These are phyloP conservation scores for Paramecium bursaria DNA, from an alignment of 73 alveolate genomes.

Conservation along the genomic window DNA sequence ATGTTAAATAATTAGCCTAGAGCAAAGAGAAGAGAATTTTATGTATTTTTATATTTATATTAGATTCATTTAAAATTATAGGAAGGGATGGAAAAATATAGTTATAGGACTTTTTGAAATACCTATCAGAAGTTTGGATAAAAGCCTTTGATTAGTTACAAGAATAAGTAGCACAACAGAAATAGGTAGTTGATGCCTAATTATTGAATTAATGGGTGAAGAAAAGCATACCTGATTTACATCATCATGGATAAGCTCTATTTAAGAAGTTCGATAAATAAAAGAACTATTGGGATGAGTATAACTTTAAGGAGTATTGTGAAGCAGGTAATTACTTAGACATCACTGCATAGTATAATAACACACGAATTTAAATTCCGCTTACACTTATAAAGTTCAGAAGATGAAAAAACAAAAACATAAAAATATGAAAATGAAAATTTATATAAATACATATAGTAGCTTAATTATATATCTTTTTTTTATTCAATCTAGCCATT, in stretches of 20 bases:
- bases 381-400: not conserved
- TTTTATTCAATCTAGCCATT: conserved; percentile 48
- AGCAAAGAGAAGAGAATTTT: not conserved
- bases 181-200: not conserved
- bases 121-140: not conserved
- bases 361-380: not conserved
- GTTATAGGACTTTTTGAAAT: not conserved
- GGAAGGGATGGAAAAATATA: not conserved
- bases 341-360: not conserved
- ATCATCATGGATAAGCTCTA: not conserved
- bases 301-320: not conserved
- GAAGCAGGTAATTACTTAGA: not conserved
- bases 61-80: no score
- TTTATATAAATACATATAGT: not conserved
- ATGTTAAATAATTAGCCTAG: not conserved
- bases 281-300: not conserved
- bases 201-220: not conserved
- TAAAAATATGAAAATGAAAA: not conserved
- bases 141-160: not conserved
- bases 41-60: no score
- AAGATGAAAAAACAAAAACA: not conserved
- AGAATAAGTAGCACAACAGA: not conserved
- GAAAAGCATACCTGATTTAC: not conserved
- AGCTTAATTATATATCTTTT: no score
- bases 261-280: not conserved